Conservation (phyloP, 2,329 filamentous ascomycete species). For the Talaromyces amestolkiae region DNA sequence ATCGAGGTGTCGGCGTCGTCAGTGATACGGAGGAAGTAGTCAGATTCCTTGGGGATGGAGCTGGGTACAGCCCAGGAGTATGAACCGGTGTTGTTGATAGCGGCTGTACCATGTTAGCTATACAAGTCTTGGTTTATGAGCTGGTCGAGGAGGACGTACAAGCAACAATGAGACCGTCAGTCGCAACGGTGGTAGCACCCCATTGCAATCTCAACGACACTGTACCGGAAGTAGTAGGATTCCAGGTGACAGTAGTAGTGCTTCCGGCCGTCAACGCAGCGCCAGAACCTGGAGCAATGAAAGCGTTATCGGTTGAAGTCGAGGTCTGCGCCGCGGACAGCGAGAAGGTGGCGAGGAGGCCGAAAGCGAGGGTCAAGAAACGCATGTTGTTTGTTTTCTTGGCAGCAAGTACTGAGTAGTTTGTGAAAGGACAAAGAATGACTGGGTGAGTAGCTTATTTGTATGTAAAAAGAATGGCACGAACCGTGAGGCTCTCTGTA, state of each 20-base stretch:
- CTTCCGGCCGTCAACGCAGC: conserved; percentile 49
- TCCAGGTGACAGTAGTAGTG: conserved; percentile 49
- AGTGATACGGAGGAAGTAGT: conserved; percentile 56
- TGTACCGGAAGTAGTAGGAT: conserved; percentile 49
- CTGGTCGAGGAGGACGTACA: conserved; percentile 34
- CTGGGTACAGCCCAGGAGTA: conserved; percentile 49
- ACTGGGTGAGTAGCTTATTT: background rate
- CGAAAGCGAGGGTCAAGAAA: conserved; percentile 30
- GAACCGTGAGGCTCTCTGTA: background rate
- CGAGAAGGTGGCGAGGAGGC: conserved; percentile 46
- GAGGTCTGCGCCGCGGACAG: conserved; percentile 48
- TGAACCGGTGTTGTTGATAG: conserved; percentile 49
- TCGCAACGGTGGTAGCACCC: conserved; percentile 41
- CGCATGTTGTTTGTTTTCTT: conserved; percentile 9
- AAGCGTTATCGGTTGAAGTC: conserved; percentile 48
- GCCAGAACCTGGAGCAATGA: conserved; percentile 46
- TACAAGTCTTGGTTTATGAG: too few relatives aligned
- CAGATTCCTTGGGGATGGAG: conserved; percentile 41
- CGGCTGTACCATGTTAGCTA: conserved; percentile 33
- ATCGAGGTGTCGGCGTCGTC: conserved; percentile 43
- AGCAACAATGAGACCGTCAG: conserved; percentile 42
- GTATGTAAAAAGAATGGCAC: background rate
- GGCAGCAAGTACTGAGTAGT: background rate
- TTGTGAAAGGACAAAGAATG: background rate
- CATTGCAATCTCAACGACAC: conserved; percentile 54